Evolutionary conservation across 2,329 filamentous ascomycete genomes (phyloP).

Genomic region (Phialemoniopsis sp.): DNA sequence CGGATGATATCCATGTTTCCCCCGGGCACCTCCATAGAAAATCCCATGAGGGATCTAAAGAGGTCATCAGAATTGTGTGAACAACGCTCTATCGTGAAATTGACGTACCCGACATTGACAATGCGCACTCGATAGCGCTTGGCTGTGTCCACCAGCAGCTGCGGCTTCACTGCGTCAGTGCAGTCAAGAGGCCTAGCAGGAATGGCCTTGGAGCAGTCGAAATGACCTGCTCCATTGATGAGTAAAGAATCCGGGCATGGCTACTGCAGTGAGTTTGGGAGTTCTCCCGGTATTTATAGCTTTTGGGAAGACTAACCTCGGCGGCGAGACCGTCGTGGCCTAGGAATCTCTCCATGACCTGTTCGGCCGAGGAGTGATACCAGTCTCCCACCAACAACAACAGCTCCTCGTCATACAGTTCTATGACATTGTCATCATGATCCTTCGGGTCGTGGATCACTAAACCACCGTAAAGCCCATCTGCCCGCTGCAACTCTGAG

Average conservation of each 20-base stretch:
- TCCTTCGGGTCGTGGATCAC: conserved; percentile 40
- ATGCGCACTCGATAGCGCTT: conserved; percentile 14
- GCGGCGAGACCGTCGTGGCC: not conserved
- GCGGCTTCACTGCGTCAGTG: conserved; percentile 12
- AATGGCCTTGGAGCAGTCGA: conserved; percentile 38
- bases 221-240: conserved; percentile 39
- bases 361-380: conserved; percentile 2
- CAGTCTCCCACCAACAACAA: conserved; percentile 7
- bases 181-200: conserved; percentile 40
- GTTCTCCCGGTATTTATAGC: not conserved
- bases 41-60: conserved; percentile 11
- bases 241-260: conserved; percentile 43
- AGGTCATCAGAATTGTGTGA: not conserved
- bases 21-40: conserved; percentile 12
- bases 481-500: conserved; percentile 32
- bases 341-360: not conserved
- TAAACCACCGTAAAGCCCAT: conserved; percentile 42
- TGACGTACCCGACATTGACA: conserved; percentile 13
- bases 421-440: too few species aligned
- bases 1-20: conserved; percentile 9
- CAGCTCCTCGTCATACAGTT: conserved; percentile 1
- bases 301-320: not conserved
- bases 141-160: conserved; percentile 11
- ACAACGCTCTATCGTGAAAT: not conserved
- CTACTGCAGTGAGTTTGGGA: conserved; percentile 16